Evolutionary conservation across 2,329 filamentous ascomycete genomes (phyloP).

Genomic region (Botrytis hyacinthi): DNA sequence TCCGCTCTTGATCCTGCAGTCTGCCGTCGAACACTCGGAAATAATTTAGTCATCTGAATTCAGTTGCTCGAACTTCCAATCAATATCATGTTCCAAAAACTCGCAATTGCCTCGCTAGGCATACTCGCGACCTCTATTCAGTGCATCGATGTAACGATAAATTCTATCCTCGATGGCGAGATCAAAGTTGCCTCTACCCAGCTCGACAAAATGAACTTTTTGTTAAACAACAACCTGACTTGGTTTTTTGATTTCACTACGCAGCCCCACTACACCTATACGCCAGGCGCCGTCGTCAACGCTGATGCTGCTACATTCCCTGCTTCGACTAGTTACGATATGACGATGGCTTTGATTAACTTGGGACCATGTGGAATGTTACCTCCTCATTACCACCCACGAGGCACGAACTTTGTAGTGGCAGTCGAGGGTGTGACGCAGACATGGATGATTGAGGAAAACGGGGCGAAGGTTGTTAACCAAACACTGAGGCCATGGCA

Average conservation of each 20-base stretch:
- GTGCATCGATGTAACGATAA: conserved; percentile 42
- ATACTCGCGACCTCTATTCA: conserved; percentile 24
- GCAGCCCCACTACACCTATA: conserved; percentile 44
- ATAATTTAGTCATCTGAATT: not conserved
- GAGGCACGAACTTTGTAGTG: conserved; percentile 50
- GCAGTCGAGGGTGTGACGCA: conserved; percentile 48
- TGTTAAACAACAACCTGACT: conserved; percentile 41
- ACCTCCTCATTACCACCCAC: conserved; percentile 50
- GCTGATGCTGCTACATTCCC: conserved; percentile 53
- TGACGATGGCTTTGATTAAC: conserved; percentile 48
- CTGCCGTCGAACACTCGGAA: conserved; percentile 7
- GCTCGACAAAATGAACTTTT: conserved; percentile 45
- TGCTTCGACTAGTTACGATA: conserved; percentile 46
- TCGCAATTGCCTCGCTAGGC: not conserved
- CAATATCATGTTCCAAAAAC: conserved; percentile 1
- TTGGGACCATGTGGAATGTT: conserved; percentile 53
- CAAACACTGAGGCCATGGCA: conserved; percentile 45
- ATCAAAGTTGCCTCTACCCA: conserved; percentile 45
- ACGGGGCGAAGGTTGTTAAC: conserved; percentile 46
- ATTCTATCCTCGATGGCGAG: conserved; percentile 43
- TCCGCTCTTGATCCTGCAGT: conserved; percentile 2
- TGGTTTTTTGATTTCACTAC: conserved; percentile 51
- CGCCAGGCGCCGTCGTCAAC: conserved; percentile 49
- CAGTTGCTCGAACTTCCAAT: not conserved
- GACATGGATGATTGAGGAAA: conserved; percentile 53